phyloP scores from a whole-genome alignment of 208 protist genomes.

The Porcisia hertigi region DNA sequence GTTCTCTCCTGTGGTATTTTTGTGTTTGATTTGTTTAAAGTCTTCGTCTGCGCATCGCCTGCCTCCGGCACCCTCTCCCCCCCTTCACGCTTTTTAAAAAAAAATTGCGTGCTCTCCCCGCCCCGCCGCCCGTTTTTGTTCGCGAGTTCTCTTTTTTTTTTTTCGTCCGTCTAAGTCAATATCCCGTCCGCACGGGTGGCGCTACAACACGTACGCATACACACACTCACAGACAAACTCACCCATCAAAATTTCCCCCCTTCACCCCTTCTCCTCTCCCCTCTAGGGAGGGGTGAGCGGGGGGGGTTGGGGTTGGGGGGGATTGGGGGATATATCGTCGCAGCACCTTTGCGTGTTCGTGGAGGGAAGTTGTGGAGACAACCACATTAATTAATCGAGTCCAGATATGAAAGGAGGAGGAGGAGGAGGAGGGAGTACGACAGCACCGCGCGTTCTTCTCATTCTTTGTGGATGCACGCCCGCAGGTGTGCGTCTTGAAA shows the following conservation, averaged over 20 bases:
- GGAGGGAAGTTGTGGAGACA: background rate
- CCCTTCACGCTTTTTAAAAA: background rate
- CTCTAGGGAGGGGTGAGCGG: background rate
- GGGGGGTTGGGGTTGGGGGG: background rate
- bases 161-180: background rate
- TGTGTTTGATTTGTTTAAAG: no score
- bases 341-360: background rate
- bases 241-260: no score
- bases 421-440: background rate
- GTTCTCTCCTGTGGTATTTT: no score
- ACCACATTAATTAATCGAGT: background rate
- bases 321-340: background rate
- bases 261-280: no score
- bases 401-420: background rate
- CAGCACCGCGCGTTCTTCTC: background rate
- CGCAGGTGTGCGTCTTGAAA: background rate
- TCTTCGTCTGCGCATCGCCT: no score
- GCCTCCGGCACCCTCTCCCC: no score
- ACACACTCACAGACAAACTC: background rate
- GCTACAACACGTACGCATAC: background rate
- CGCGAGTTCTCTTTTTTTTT: background rate
- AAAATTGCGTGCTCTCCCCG: background rate
- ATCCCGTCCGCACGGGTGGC: background rate
- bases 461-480: background rate
- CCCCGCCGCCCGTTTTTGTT: background rate